A percentile compares a stretch with the other conserved stretches of the same genome.
phyloP scores from a whole-genome alignment of 2,329 filamentous ascomycete species.

The Gnomoniopsis sp. region DNA sequence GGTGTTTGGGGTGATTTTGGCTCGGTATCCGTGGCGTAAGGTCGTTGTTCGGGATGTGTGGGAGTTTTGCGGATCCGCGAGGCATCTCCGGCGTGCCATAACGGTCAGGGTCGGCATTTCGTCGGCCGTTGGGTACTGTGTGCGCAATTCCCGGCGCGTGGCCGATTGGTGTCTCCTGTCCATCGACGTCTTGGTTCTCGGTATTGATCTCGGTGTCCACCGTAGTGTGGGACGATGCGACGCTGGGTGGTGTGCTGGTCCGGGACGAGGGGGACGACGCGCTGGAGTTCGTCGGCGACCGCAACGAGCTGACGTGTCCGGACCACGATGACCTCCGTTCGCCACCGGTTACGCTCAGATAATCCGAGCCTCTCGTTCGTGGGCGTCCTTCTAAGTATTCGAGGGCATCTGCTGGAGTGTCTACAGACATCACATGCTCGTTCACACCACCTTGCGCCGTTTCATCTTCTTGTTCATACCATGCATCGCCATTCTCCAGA shows the following conservation, averaged over 20 bases:
- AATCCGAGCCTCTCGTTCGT: constrained; percentile 38
- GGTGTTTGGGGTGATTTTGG: constrained; percentile 32
- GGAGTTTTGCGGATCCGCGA: constrained; percentile 33
- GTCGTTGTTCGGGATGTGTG: constrained; percentile 32
- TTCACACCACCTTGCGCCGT: not conserved
- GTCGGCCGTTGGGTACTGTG: constrained; percentile 15
- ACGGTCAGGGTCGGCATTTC: constrained; percentile 14
- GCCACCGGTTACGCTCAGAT: constrained; percentile 26
- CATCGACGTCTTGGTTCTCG: constrained; percentile 37
- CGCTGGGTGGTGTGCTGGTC: constrained; percentile 51
- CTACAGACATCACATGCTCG: constrained; percentile 12
- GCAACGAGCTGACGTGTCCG: not conserved
- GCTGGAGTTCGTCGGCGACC: constrained; percentile 30
- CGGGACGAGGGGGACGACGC: constrained; percentile 34
- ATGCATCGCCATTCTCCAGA: not conserved
- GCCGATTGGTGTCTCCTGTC: constrained; percentile 19
- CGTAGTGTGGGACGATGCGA: constrained; percentile 32
- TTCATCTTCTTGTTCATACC: not conserved
- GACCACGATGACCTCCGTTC: not conserved
- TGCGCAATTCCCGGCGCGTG: constrained; percentile 7
- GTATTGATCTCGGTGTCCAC: constrained; percentile 43
- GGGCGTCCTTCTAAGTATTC: constrained; percentile 59
- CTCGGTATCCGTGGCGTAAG: constrained; percentile 34
- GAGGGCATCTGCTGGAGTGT: constrained; percentile 31
- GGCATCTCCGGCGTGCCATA: constrained; percentile 43